A percentile compares a stretch with the other conserved stretches of the same genome.
Conservation (phyloP, 202 grass and related monocot species). For the Digitaria exilis region DNA sequence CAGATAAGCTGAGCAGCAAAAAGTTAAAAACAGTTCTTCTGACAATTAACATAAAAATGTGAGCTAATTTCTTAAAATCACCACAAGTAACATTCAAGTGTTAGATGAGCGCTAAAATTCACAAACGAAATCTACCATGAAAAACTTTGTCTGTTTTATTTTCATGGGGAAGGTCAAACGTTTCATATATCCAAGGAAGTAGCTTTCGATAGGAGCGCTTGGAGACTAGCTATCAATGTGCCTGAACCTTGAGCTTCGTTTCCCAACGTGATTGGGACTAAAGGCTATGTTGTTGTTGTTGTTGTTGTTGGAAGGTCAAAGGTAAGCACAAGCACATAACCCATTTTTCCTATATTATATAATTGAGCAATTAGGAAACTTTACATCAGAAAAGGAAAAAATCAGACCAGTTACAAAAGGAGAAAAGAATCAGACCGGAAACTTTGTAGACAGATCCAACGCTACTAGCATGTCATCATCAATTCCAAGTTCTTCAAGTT, state of each 20-base stretch:
- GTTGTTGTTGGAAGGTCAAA: too few species aligned
- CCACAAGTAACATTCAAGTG: not conserved
- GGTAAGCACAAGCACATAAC: too few species aligned
- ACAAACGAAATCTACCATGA: not conserved
- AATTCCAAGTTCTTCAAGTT: constrained; percentile 88
- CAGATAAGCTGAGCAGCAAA: constrained; percentile 23
- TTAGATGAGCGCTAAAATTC: not conserved
- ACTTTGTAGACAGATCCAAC: constrained; percentile 74
- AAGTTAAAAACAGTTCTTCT: constrained; percentile 2
- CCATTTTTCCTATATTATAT: not conserved
- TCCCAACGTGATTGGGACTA: too few species aligned
- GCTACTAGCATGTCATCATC: constrained; percentile 82
- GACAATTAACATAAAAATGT: not conserved
- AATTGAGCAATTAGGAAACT: not conserved
- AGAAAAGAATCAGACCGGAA: constrained; percentile 58
- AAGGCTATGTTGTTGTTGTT: too few species aligned
- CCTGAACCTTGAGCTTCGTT: too few species aligned
- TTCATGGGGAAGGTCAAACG: not conserved
- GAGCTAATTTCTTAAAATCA: not conserved
- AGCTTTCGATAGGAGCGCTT: too few species aligned
- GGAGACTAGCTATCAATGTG: too few species aligned
- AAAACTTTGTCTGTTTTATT: not conserved
- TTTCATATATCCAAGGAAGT: too few species aligned
- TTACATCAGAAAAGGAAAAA: constrained; percentile 31
- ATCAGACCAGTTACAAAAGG: constrained; percentile 15